Evolutionary conservation across 2,329 filamentous ascomycete species (phyloP).

Genomic region (Sporothrix inflata): DNA sequence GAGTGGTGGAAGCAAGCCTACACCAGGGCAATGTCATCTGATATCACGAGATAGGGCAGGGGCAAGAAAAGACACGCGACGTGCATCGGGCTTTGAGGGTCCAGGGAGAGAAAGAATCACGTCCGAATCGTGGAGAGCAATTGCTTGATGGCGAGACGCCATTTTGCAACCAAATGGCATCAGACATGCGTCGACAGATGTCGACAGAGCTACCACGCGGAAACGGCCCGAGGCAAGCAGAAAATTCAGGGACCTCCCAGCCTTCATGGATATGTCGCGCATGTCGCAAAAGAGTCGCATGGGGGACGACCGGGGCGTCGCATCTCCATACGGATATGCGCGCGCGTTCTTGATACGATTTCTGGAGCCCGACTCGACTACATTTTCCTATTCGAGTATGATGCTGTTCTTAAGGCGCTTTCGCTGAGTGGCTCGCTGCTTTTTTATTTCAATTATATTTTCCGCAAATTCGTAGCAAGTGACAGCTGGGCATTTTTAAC

Average conservation of each 20-base stretch:
- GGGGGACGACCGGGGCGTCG: background rate
- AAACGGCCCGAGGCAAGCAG: background rate
- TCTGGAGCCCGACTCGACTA: background rate
- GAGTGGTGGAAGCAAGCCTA: too few species aligned
- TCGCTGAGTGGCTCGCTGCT: too few species aligned
- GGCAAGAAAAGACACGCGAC: background rate
- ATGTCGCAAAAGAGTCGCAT: background rate
- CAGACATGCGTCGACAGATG: background rate
- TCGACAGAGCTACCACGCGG: background rate
- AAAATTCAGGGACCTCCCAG: background rate
- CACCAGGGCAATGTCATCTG: background rate
- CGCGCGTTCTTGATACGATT: background rate
- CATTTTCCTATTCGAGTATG: background rate
- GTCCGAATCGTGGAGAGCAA: background rate
- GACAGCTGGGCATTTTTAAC: too few species aligned
- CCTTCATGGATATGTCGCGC: background rate
- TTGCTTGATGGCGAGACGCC: background rate
- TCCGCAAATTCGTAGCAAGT: too few species aligned
- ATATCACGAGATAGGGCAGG: background rate
- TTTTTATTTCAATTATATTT: too few species aligned
- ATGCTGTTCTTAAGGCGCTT: too few species aligned
- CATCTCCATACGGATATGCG: background rate
- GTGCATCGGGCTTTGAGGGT: too few species aligned
- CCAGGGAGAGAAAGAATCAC: too few species aligned
- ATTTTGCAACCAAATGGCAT: background rate